A percentile compares a stretch with the other conserved stretches of the same genome.
These are phyloP conservation scores for Drechslerella dactyloides DNA, from an alignment of 2,329 filamentous ascomycete genomes.

Conservation along the genomic window DNA sequence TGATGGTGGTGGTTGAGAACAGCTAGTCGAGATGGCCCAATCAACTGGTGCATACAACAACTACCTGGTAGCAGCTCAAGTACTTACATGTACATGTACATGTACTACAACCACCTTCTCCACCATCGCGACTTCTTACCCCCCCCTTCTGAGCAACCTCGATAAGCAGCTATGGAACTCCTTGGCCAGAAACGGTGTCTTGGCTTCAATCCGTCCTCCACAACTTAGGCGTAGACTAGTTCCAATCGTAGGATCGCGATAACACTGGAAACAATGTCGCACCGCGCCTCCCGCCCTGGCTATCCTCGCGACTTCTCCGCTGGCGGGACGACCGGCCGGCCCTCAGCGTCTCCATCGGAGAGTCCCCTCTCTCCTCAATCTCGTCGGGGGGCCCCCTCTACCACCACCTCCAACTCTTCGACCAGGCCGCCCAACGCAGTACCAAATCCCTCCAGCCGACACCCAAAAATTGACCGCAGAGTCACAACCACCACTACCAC, in stretches of 20 bases:
- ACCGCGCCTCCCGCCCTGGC: conserved; percentile 23
- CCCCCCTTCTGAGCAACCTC: no score
- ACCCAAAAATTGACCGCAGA: conserved; percentile 21
- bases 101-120: neutral
- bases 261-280: conserved; percentile 25
- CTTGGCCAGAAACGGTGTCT: no score
- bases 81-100: neutral
- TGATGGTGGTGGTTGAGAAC: neutral
- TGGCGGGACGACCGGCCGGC: conserved; percentile 4
- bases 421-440: conserved; percentile 26
- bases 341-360: conserved; percentile 20
- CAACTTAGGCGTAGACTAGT: no score
- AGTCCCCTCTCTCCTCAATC: conserved; percentile 24
- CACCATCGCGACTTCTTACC: no score
- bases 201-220: no score
- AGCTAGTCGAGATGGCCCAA: no score
- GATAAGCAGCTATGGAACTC: no score
- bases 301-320: conserved; percentile 31
- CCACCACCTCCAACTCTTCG: conserved; percentile 3
- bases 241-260: neutral
- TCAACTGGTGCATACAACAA: no score
- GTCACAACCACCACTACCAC: conserved; percentile 45
- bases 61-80: no score
- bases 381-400: conserved; percentile 2
- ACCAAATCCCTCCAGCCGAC: neutral